Conservation (phyloP, 2,329 filamentous ascomycete species). For the Scedosporium dehoogii region DNA sequence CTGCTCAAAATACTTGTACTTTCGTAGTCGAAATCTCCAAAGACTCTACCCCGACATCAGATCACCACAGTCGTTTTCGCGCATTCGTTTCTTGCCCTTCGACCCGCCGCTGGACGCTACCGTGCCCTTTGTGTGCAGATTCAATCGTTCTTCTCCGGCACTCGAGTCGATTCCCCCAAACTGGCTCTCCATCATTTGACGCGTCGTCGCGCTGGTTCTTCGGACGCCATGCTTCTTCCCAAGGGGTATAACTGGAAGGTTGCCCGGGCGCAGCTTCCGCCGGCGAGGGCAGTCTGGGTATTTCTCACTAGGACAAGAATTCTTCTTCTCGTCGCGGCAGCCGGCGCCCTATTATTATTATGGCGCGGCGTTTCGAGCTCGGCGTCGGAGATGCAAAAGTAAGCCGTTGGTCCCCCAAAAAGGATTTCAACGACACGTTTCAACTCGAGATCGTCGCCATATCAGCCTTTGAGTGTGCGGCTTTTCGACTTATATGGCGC, state of each 20-base stretch:
- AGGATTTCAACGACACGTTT: background rate
- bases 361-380: constrained; percentile 79
- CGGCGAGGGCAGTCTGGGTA: constrained; percentile 59
- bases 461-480: background rate
- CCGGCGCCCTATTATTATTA: constrained; percentile 66
- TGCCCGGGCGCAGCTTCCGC: constrained; percentile 68
- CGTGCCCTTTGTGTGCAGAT: background rate
- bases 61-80: background rate
- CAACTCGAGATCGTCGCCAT: background rate
- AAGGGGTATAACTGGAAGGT: constrained; percentile 93
- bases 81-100: background rate
- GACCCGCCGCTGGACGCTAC: background rate
- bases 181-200: background rate
- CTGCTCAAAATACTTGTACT: background rate
- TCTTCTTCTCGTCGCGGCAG: constrained; percentile 60
- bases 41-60: background rate
- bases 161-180: background rate
- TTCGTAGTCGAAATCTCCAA: background rate
- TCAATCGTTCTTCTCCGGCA: background rate
- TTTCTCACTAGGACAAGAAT: constrained; percentile 71
- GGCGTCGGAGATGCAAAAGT: constrained; percentile 87
- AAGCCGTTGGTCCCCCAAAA: constrained; percentile 18
- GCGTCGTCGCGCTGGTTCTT: constrained; percentile 15
- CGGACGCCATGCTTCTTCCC: constrained; percentile 66
- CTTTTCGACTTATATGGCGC: background rate